These are phyloP conservation scores for Solanum sitiens DNA, from an alignment of 257 asterid genomes.

Conservation along the genomic window DNA sequence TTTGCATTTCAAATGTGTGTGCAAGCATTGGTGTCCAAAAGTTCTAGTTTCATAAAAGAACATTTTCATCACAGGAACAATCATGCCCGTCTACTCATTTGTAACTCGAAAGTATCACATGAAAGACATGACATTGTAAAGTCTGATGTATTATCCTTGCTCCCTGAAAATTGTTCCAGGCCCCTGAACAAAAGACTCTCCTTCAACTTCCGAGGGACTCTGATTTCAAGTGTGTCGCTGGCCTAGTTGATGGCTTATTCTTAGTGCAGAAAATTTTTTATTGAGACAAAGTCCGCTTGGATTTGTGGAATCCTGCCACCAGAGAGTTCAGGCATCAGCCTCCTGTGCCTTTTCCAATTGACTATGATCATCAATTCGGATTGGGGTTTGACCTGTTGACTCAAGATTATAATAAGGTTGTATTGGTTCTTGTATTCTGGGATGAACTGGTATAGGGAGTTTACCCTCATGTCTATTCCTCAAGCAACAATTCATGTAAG, in stretches of 20 bases:
- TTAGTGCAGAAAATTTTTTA: not conserved
- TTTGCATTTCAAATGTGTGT: slow-evolving; percentile 21
- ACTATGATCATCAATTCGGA: no score
- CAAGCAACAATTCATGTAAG: no score
- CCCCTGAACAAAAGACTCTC: no score
- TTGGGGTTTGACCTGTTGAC: no score
- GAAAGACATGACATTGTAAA: not conserved
- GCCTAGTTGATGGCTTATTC: not conserved
- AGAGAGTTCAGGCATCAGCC: no score
- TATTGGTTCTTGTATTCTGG: no score
- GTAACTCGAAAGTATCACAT: not conserved
- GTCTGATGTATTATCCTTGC: not conserved
- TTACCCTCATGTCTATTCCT: no score
- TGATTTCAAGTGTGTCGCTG: not conserved
- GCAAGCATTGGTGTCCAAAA: slow-evolving; percentile 26
- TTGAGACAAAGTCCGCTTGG: not conserved
- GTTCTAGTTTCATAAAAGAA: slow-evolving; percentile 3
- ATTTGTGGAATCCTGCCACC: not conserved
- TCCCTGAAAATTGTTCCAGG: not conserved
- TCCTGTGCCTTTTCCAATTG: no score
- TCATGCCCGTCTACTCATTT: slow-evolving; percentile 16
- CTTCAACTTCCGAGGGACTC: not conserved
- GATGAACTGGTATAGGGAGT: no score
- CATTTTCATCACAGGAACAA: slow-evolving; percentile 20
- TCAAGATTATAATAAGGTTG: no score